phyloP scores from a whole-genome alignment of 257 asterid species.

The Salvia hispanica region DNA sequence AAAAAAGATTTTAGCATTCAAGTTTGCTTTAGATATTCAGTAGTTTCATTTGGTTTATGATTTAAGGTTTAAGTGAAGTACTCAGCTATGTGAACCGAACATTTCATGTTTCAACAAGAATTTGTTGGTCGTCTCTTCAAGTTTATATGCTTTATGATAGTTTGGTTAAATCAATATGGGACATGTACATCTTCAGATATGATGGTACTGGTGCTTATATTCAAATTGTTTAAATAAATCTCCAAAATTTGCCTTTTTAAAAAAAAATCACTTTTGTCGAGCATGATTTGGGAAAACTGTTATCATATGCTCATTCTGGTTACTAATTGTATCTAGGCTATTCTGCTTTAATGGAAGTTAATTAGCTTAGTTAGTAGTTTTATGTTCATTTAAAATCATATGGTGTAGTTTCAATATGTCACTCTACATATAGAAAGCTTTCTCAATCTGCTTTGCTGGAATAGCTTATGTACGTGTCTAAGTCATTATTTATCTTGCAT shows the following conservation, averaged over 20 bases:
- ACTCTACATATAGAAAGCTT: neutral
- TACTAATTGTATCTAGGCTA: conserved; percentile 1
- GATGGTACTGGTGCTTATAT: neutral
- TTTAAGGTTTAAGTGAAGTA: conserved; percentile 12
- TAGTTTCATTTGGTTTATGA: conserved; percentile 11
- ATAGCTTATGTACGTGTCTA: neutral
- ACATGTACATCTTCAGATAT: conserved; percentile 12
- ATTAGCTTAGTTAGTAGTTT: neutral
- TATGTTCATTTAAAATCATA: conserved; percentile 1
- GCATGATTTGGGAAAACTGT: conserved; percentile 9
- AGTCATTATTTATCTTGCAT: conserved; percentile 6
- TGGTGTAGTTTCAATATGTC: neutral
- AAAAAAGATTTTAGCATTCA: neutral
- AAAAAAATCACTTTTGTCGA: conserved; percentile 14
- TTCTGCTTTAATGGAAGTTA: conserved; percentile 6
- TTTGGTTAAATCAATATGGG: conserved; percentile 4
- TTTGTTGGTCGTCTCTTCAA: conserved; percentile 15
- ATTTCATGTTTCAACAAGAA: conserved; percentile 3
- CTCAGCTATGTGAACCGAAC: conserved; percentile 33
- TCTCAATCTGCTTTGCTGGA: conserved; percentile 6
- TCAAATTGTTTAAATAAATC: neutral
- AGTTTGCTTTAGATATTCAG: conserved; percentile 4
- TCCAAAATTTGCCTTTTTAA: conserved; percentile 3
- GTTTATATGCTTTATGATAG: conserved; percentile 17
- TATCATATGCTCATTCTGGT: neutral